phyloP scores from a whole-genome alignment of 371 early-diverging fungal species.

The Apophysomyces variabilis region DNA sequence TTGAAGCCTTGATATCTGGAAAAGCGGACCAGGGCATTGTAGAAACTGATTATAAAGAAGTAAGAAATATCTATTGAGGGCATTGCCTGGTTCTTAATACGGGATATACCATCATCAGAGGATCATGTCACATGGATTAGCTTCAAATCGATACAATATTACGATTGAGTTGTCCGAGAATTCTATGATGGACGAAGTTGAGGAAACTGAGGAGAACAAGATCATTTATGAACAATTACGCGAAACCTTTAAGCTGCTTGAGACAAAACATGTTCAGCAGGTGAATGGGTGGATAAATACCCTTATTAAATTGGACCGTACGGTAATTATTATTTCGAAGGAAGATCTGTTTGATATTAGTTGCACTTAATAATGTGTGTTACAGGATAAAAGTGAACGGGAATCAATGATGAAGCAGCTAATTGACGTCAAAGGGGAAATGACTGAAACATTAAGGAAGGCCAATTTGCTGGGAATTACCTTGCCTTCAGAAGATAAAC shows the following conservation, averaged over 20 bases:
- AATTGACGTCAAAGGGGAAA: conserved; percentile 41
- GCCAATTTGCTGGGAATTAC: conserved; percentile 59
- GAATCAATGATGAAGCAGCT: conserved; percentile 43
- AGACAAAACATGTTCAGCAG: conserved; percentile 48
- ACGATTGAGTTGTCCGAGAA: conserved; percentile 58
- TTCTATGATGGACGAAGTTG: conserved; percentile 51
- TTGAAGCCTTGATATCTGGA: conserved; percentile 41
- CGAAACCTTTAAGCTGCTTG: conserved; percentile 57
- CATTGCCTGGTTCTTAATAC: no score
- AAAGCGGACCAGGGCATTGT: conserved; percentile 14
- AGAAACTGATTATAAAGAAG: conserved; percentile 30
- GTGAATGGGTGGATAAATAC: conserved; percentile 57
- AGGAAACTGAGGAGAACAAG: conserved; percentile 62
- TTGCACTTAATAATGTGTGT: neutral
- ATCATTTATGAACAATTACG: conserved; percentile 66
- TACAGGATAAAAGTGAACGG: conserved; percentile 36
- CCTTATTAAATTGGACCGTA: conserved; percentile 51
- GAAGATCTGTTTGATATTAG: neutral
- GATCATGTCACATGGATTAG: conserved; percentile 57
- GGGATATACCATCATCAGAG: conserved; percentile 16
- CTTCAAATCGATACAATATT: conserved; percentile 65
- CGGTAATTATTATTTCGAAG: conserved; percentile 9
- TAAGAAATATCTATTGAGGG: conserved; percentile 8
- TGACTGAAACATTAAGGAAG: conserved; percentile 51
- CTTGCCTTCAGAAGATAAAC: neutral